A percentile compares a stretch with the other conserved stretches of the same genome.
phyloP scores from a whole-genome alignment of 176 grass and related monocot genomes.

The Ensete glaucum region DNA sequence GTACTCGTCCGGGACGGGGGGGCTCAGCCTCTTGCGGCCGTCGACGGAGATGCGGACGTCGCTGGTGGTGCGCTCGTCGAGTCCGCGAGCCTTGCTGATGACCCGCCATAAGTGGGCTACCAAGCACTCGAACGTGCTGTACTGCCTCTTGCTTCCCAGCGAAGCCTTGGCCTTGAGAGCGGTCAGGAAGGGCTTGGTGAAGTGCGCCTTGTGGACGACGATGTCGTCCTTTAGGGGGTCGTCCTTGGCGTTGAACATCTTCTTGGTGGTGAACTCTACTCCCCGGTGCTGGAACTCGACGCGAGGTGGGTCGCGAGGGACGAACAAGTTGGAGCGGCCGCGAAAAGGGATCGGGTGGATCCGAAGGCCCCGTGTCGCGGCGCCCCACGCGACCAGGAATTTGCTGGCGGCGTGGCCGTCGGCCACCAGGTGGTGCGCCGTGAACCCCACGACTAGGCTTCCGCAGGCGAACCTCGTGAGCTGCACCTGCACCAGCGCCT shows the following conservation, averaged over 20 bases:
- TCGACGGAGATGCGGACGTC: conserved; percentile 50
- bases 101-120: conserved; percentile 58
- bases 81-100: conserved; percentile 28
- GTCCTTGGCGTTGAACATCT: neutral
- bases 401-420: conserved; percentile 14
- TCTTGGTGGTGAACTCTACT: neutral
- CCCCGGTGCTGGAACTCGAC: conserved; percentile 23
- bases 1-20: conserved; percentile 29
- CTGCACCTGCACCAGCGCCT: conserved; percentile 24
- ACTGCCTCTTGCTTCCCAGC: conserved; percentile 16
- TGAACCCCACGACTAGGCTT: conserved; percentile 11
- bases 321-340: neutral
- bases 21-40: conserved; percentile 31
- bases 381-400: conserved; percentile 19
- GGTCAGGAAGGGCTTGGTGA: conserved; percentile 43
- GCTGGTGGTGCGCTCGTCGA: conserved; percentile 16
- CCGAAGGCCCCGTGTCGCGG: neutral
- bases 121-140: conserved; percentile 51
- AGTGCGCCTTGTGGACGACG: conserved; percentile 46
- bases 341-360: neutral
- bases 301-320: neutral
- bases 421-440: conserved; percentile 7
- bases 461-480: conserved; percentile 22
- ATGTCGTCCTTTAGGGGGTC: conserved; percentile 17
- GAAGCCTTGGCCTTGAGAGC: conserved; percentile 37